Percentiles rank a stretch among this genome's conserved stretches.
Evolutionary conservation across 139 green algal genomes (phyloP).

Genomic region (Volvox reticuliferus): DNA sequence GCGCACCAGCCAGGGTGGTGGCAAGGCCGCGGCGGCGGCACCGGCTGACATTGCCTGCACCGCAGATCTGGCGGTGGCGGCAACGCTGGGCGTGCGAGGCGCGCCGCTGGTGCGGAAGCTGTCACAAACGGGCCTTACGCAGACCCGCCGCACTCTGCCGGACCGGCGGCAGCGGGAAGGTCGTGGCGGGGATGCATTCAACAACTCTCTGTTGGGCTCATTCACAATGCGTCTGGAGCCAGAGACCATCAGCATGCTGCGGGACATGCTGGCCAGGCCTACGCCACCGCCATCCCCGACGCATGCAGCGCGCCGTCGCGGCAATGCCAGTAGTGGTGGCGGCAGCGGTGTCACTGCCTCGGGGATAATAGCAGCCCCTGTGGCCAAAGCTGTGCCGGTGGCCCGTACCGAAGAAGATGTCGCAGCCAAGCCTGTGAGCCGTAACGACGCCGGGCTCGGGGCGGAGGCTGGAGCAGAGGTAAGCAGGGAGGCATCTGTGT

Average conservation of each 20-base stretch:
- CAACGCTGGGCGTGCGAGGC: constrained; percentile 9
- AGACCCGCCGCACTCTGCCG: constrained; percentile 7
- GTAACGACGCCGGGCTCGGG: too few relatives aligned
- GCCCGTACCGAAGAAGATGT: not conserved
- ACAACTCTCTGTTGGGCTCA: constrained; percentile 16
- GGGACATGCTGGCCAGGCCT: not conserved
- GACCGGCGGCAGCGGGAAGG: not conserved
- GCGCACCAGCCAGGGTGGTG: not conserved
- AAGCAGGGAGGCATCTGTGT: not conserved
- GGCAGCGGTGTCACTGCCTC: not conserved
- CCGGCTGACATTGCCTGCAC: constrained; percentile 11
- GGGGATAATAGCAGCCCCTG: not conserved
- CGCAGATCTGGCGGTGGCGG: constrained; percentile 36
- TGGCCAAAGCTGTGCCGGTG: not conserved
- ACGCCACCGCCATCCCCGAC: not conserved
- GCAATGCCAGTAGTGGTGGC: not conserved
- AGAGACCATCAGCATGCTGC: not conserved
- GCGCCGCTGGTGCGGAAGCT: constrained; percentile 42
- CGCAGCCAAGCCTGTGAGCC: too few relatives aligned
- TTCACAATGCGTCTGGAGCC: constrained; percentile 14
- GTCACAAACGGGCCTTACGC: constrained; percentile 25
- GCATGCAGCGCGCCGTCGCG: not conserved
- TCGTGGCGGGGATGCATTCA: not conserved
- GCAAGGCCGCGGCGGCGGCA: not conserved
- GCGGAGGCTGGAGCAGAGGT: not conserved